Evolutionary conservation across 805 yeast species (phyloP).

Genomic region (Wickerhamomyces kurtzmanii): DNA sequence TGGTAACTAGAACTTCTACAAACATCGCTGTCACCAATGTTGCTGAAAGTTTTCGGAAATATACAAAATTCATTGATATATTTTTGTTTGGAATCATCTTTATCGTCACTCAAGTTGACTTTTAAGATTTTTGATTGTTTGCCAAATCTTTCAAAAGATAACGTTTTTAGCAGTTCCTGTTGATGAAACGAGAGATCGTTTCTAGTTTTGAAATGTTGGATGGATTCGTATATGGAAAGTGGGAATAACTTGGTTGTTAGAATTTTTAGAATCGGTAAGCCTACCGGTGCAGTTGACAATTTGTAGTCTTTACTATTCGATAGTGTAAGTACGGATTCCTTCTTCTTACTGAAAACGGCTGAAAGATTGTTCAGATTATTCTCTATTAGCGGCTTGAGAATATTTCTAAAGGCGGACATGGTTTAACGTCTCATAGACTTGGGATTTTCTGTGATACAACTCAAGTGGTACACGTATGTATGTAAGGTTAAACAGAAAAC

Average conservation of each 20-base stretch:
- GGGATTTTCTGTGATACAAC: no score
- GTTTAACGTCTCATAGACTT: no score
- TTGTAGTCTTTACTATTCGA: no score
- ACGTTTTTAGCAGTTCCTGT: constrained; percentile 28
- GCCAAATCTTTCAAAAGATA: constrained; percentile 35
- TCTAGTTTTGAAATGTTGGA: constrained; percentile 36
- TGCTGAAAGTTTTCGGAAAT: constrained; percentile 37
- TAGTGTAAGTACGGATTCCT: no score
- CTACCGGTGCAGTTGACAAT: constrained; percentile 57
- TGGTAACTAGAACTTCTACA: constrained; percentile 21
- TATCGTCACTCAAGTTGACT: constrained; percentile 32
- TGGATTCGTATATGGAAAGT: constrained; percentile 37
- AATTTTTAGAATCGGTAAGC: constrained; percentile 49
- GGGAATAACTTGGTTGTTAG: constrained; percentile 42
- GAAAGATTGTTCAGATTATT: no score
- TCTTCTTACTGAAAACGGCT: no score
- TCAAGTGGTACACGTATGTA: no score
- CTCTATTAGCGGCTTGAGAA: no score
- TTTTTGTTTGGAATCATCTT: no score
- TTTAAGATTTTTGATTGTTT: constrained; percentile 20
- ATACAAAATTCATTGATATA: constrained; percentile 73
- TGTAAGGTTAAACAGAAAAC: no score
- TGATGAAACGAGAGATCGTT: constrained; percentile 33
- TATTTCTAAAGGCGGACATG: no score
- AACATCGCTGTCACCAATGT: no score